A percentile compares a stretch with the other conserved stretches of the same genome.
Evolutionary conservation across 768 basidiomycete genomes (phyloP).

Genomic region (Boletellus ananiceps): DNA sequence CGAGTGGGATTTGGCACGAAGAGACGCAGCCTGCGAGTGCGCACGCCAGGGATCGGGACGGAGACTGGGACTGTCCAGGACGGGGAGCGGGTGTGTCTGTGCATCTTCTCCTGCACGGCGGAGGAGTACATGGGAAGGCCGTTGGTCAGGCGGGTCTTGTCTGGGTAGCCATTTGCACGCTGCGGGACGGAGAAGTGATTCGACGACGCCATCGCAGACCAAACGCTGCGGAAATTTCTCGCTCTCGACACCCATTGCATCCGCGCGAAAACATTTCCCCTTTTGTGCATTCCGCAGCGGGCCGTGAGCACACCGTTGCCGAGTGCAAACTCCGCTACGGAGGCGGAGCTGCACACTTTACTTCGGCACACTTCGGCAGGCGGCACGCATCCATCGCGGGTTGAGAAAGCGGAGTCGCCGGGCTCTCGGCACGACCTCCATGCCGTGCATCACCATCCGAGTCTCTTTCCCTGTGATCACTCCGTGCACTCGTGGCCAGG

Average conservation of each 20-base stretch:
- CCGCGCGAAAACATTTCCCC: constrained; percentile 27
- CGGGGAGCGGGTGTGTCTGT: constrained; percentile 39
- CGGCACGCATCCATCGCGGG: no score
- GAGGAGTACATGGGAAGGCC: constrained; percentile 48
- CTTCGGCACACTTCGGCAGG: constrained; percentile 37
- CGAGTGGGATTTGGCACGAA: constrained; percentile 57
- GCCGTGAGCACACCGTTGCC: neutral
- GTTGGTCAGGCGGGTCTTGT: constrained; percentile 40
- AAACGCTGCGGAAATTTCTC: constrained; percentile 16
- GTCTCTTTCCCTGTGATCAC: no score
- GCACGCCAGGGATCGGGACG: constrained; percentile 57
- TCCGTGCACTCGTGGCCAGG: no score
- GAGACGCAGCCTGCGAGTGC: constrained; percentile 51
- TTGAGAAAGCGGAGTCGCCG: no score
- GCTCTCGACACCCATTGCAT: neutral
- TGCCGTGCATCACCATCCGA: no score
- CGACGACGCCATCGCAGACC: constrained; percentile 38
- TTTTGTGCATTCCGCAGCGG: constrained; percentile 24
- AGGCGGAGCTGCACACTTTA: constrained; percentile 89
- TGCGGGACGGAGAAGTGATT: constrained; percentile 45
- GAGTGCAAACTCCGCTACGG: constrained; percentile 11
- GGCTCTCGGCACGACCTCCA: no score
- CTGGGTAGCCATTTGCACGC: constrained; percentile 43
- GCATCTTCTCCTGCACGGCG: constrained; percentile 63
- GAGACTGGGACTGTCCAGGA: constrained; percentile 60